Percentiles rank a stretch among this genome's conserved stretches.
phyloP scores from a whole-genome alignment of 2,329 filamentous ascomycete genomes.

The Setomelanomma holmii region DNA sequence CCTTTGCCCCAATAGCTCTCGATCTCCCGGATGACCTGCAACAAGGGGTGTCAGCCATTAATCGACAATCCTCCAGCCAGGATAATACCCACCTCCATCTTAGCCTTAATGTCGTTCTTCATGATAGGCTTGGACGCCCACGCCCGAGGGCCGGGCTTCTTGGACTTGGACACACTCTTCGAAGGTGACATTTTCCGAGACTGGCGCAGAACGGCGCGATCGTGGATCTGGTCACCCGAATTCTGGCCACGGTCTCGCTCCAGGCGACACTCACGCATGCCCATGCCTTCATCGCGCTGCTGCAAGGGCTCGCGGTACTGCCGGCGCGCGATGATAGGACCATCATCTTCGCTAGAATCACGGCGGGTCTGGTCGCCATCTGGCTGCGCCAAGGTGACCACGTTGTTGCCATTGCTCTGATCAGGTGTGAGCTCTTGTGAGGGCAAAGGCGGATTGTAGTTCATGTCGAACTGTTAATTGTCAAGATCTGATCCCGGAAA shows the following conservation, averaged over 20 bases:
- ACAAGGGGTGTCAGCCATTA: neutral
- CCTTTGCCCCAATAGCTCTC: slow-evolving; percentile 35
- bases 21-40: slow-evolving; percentile 24
- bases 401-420: neutral
- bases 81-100: slow-evolving; percentile 23
- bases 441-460: neutral
- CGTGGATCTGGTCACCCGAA: neutral
- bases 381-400: neutral
- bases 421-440: neutral
- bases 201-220: slow-evolving; percentile 2
- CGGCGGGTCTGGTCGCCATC: neutral
- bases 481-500: neutral
- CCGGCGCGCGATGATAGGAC: neutral
- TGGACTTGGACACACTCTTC: slow-evolving; percentile 11
- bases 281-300: neutral
- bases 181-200: slow-evolving; percentile 2
- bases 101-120: slow-evolving; percentile 37
- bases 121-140: slow-evolving; percentile 23
- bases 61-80: no score
- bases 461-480: neutral
- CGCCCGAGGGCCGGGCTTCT: slow-evolving; percentile 27
- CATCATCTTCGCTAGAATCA: slow-evolving; percentile 7
- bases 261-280: no score
- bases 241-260: neutral
- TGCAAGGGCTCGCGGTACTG: neutral